Evolutionary conservation across 2,329 filamentous ascomycete species (phyloP).

Genomic region (Paracoccidioides lutzii): DNA sequence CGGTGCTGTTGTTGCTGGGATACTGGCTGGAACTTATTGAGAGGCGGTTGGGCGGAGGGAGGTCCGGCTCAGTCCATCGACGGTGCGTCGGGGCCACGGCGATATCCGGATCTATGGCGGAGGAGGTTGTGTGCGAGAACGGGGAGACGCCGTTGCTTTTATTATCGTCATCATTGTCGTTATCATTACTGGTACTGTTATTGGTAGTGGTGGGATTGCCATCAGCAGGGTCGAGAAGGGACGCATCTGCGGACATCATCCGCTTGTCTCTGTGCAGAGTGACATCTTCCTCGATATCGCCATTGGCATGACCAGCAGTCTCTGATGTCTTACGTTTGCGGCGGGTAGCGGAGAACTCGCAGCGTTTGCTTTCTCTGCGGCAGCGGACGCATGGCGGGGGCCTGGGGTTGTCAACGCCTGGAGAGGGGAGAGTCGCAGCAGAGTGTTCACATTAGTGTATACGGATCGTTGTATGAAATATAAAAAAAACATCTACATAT

Average conservation of each 20-base stretch:
- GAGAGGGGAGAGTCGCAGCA: too few relatives aligned
- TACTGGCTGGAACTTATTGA: background rate
- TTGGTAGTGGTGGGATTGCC: constrained; percentile 1
- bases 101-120: constrained; percentile 6
- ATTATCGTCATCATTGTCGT: background rate
- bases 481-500: background rate
- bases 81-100: constrained; percentile 3
- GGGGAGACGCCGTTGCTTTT: background rate
- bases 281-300: constrained; percentile 21
- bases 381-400: constrained; percentile 91
- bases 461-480: background rate
- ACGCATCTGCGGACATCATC: constrained; percentile 40
- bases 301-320: constrained; percentile 31
- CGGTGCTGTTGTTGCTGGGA: background rate
- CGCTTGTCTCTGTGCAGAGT: constrained; percentile 32
- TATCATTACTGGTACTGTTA: constrained; percentile 5
- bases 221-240: constrained; percentile 8
- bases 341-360: constrained; percentile 88
- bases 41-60: background rate
- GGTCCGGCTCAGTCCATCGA: constrained; percentile 7
- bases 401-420: constrained; percentile 74
- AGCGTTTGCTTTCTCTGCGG: constrained; percentile 87
- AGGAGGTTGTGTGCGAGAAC: background rate
- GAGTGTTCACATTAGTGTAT: background rate
- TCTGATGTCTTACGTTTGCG: constrained; percentile 70